phyloP scores from a whole-genome alignment of 257 asterid species.

The Scutellaria minor region DNA sequence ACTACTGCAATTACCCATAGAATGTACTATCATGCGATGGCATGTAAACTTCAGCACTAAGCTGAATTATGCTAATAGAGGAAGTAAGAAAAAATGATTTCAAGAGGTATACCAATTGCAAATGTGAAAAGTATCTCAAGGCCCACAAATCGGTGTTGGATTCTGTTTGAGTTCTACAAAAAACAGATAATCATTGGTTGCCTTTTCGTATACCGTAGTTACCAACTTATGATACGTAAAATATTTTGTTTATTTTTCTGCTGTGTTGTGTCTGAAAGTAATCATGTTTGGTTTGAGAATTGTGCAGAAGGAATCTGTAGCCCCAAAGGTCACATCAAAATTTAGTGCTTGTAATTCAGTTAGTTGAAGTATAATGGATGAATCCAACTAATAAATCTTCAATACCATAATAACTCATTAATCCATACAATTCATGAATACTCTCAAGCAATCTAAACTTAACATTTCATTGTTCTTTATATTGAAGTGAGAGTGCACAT shows the following conservation, averaged over 20 bases:
- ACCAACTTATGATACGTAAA: background rate
- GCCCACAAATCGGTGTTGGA: background rate
- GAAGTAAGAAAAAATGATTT: background rate
- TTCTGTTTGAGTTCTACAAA: background rate
- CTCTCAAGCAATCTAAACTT: background rate
- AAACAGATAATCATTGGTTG: background rate
- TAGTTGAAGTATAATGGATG: conserved; percentile 13
- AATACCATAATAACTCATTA: background rate
- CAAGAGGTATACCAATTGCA: background rate
- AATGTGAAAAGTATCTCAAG: background rate
- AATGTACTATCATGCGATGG: background rate
- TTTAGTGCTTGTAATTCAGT: conserved; percentile 15
- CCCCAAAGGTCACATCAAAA: background rate
- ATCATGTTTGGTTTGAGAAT: background rate
- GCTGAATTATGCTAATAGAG: background rate
- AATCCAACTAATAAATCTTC: conserved; percentile 13
- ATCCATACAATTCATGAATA: background rate
- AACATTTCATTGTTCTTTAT: conserved; percentile 15
- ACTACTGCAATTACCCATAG: background rate
- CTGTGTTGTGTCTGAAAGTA: conserved; percentile 3
- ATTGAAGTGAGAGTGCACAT: conserved; percentile 32
- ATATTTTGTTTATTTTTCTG: conserved; percentile 8
- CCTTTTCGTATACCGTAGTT: background rate
- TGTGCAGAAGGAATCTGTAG: background rate
- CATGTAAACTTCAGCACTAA: conserved; percentile 1